Percentiles rank a stretch among this genome's conserved stretches.
These are phyloP conservation scores for Aspergillus novoparasiticus DNA, from an alignment of 2,329 filamentous ascomycete species.

Conservation along the genomic window DNA sequence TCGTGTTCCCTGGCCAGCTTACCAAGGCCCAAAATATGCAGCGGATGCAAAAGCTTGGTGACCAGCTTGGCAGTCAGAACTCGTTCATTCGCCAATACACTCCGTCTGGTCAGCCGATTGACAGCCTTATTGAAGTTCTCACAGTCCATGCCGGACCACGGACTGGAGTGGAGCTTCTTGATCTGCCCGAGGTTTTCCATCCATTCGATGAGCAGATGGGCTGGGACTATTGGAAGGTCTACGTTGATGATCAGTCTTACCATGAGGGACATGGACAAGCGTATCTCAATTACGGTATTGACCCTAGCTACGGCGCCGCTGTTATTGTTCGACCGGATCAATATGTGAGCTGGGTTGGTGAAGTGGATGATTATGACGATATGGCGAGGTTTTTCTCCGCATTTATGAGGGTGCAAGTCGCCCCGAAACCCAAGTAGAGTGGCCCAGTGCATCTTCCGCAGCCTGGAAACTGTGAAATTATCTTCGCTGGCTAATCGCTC, in stretches of 20 bases:
- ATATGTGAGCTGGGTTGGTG: slow-evolving; percentile 13
- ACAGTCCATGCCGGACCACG: slow-evolving; percentile 13
- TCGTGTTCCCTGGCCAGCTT: slow-evolving; percentile 51
- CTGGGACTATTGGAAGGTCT: slow-evolving; percentile 21
- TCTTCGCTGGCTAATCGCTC: too few relatives aligned
- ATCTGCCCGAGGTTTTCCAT: slow-evolving; percentile 10
- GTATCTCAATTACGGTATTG: slow-evolving; percentile 7
- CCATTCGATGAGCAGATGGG: slow-evolving; percentile 12
- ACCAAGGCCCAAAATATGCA: not conserved
- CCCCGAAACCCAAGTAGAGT: not conserved
- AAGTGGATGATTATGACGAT: slow-evolving; percentile 13
- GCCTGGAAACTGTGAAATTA: too few relatives aligned
- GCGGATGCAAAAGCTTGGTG: not conserved
- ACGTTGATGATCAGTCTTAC: slow-evolving; percentile 17
- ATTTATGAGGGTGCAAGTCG: not conserved
- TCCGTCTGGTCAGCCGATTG: not conserved
- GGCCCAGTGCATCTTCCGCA: too few relatives aligned
- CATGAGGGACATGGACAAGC: slow-evolving; percentile 15
- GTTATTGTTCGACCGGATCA: slow-evolving; percentile 15
- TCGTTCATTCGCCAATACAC: not conserved
- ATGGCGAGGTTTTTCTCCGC: not conserved
- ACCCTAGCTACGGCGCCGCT: slow-evolving; percentile 8
- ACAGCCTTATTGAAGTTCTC: slow-evolving; percentile 12
- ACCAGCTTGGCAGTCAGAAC: not conserved
- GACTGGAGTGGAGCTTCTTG: slow-evolving; percentile 8